These are phyloP conservation scores for Acanthamoeba castellanii DNA, from an alignment of 208 protist species.

Conservation along the genomic window DNA sequence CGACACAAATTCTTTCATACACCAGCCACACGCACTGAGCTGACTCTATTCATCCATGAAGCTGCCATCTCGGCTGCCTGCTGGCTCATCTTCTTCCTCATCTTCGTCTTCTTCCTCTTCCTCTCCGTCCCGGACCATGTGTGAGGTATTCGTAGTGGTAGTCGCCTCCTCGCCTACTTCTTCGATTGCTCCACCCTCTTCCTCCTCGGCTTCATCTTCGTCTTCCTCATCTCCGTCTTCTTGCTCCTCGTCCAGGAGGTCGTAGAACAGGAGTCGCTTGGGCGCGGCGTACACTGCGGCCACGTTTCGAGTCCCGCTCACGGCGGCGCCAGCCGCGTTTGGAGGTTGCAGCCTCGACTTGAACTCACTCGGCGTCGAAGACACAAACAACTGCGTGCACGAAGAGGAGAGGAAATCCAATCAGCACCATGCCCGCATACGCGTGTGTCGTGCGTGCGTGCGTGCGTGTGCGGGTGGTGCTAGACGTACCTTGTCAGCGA, in stretches of 20 bases:
- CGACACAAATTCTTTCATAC: too few relatives aligned
- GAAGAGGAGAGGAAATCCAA: neutral
- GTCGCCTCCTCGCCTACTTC: neutral
- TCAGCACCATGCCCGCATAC: neutral
- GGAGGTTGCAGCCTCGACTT: slow-evolving; percentile 21
- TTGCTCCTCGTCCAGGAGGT: slow-evolving; percentile 50
- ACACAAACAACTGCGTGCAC: neutral
- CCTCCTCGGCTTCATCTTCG: slow-evolving; percentile 21
- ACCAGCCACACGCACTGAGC: too few relatives aligned
- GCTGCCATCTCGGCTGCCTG: neutral
- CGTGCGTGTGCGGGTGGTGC: neutral
- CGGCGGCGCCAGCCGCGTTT: neutral
- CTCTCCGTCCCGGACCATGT: too few relatives aligned
- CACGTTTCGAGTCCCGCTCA: slow-evolving; percentile 25
- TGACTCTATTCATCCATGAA: neutral
- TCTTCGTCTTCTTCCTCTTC: neutral
- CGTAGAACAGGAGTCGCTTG: slow-evolving; percentile 57
- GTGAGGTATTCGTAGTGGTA: too few relatives aligned
- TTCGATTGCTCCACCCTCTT: neutral
- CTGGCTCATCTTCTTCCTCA: neutral
- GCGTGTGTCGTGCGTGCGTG: neutral
- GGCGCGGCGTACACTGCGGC: slow-evolving; percentile 44
- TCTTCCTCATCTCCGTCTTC: slow-evolving; percentile 29
- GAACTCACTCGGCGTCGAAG: neutral
- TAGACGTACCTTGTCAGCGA: slow-evolving; percentile 17